These are phyloP conservation scores for Geranium rotundifolium DNA, from an alignment of 345 rosid species.

Conservation along the genomic window DNA sequence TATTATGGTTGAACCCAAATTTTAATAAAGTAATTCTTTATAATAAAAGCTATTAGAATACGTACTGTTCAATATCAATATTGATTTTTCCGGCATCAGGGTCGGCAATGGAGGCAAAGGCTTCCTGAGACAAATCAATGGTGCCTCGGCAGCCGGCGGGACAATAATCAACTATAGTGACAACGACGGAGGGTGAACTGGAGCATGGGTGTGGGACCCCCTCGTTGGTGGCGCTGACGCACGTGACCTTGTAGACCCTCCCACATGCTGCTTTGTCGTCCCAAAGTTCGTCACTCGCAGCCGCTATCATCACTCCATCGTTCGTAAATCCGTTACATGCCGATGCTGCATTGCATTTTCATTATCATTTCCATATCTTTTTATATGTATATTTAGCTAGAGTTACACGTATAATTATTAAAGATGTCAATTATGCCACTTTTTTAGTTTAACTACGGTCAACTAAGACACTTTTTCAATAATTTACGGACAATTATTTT, in stretches of 20 bases:
- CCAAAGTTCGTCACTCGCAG: slow-evolving; percentile 10
- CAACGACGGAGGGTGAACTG: background rate
- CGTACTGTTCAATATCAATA: slow-evolving; percentile 4
- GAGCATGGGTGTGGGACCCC: slow-evolving; percentile 7
- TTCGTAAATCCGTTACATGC: background rate
- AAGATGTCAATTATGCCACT: too few relatives aligned
- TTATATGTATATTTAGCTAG: too few relatives aligned
- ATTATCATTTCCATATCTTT: too few relatives aligned
- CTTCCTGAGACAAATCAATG: slow-evolving; percentile 10
- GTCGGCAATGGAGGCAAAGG: slow-evolving; percentile 3
- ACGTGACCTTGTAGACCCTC: background rate
- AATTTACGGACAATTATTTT: too few relatives aligned
- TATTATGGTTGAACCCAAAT: too few relatives aligned
- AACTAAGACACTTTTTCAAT: too few relatives aligned
- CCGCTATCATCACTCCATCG: slow-evolving; percentile 8
- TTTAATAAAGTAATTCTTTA: too few relatives aligned
- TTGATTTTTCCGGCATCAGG: slow-evolving; percentile 5
- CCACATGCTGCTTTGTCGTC: background rate
- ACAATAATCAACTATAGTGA: slow-evolving; percentile 12
- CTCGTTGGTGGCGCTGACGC: slow-evolving; percentile 1
- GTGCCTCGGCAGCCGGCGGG: slow-evolving; percentile 3
- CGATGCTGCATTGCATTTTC: slow-evolving; percentile 3
- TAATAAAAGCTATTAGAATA: too few relatives aligned
- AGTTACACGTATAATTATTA: too few relatives aligned
- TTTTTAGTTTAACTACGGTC: too few relatives aligned